Conservation (phyloP, 129 eudicot genomes). For the Arctium minus region DNA sequence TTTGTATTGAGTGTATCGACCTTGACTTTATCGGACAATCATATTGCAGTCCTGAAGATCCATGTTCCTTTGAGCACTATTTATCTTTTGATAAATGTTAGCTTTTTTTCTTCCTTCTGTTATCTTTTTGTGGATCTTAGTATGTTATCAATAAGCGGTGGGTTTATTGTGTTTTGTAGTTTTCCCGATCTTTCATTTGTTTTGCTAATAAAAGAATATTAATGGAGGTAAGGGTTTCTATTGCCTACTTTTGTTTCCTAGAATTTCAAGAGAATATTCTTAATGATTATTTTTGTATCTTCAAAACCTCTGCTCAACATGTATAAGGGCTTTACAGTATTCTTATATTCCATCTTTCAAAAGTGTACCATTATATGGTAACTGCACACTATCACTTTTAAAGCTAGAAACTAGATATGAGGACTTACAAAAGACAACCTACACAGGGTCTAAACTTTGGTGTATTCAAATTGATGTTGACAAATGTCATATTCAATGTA, state of each 20-base stretch:
- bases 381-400: neutral
- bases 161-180: neutral
- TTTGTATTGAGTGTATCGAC: neutral
- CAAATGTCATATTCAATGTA: too few relatives aligned
- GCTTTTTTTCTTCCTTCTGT: neutral
- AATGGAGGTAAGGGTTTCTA: neutral
- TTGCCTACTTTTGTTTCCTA: neutral
- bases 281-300: neutral
- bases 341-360: neutral
- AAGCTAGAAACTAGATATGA: neutral
- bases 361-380: neutral
- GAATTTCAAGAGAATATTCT: neutral
- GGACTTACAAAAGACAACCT: neutral
- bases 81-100: neutral
- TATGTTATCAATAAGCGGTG: neutral
- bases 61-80: neutral
- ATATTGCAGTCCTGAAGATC: neutral
- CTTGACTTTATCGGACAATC: neutral
- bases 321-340: neutral
- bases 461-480: too few relatives aligned
- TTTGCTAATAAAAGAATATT: neutral
- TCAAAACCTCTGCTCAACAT: neutral
- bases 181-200: neutral
- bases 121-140: neutral
- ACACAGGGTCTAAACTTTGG: neutral